Evolutionary conservation across 1,284 basidiomycete species (phyloP).

Genomic region (Stygiomarasmius scandens): DNA sequence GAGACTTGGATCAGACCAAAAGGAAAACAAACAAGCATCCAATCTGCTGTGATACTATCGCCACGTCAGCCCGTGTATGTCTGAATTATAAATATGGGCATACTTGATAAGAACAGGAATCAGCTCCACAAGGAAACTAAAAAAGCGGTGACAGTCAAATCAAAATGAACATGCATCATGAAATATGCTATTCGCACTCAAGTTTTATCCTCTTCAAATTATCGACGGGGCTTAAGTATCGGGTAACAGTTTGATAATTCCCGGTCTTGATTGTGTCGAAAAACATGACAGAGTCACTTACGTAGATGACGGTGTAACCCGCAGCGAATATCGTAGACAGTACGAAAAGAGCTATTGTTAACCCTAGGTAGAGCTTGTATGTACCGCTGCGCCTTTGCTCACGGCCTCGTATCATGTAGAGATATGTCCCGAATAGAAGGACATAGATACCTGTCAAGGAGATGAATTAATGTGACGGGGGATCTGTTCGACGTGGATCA

Average conservation of each 20-base stretch:
- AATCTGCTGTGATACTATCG: slow-evolving; percentile 1
- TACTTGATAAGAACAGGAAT: not conserved
- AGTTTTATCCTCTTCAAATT: not conserved
- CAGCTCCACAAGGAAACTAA: not conserved
- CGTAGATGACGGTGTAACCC: not conserved
- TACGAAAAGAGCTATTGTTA: not conserved
- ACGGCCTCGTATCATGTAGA: not conserved
- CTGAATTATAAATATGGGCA: not conserved
- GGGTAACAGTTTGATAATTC: not conserved
- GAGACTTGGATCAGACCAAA: not conserved
- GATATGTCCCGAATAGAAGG: not conserved
- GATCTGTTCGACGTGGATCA: not conserved
- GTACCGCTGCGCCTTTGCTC: not conserved
- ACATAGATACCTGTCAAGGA: not conserved
- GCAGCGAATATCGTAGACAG: not conserved
- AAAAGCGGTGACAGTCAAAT: not conserved
- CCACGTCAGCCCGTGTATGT: not conserved
- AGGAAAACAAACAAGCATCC: slow-evolving; percentile 1
- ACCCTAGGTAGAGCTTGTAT: not conserved
- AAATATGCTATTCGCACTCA: not conserved
- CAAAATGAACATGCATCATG: not conserved
- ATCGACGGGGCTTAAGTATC: not conserved
- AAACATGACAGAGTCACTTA: not conserved
- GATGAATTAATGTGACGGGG: too few species aligned
- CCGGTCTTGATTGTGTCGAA: not conserved